Conservation (phyloP, 345 rosid species). For the Populus simonii region DNA sequence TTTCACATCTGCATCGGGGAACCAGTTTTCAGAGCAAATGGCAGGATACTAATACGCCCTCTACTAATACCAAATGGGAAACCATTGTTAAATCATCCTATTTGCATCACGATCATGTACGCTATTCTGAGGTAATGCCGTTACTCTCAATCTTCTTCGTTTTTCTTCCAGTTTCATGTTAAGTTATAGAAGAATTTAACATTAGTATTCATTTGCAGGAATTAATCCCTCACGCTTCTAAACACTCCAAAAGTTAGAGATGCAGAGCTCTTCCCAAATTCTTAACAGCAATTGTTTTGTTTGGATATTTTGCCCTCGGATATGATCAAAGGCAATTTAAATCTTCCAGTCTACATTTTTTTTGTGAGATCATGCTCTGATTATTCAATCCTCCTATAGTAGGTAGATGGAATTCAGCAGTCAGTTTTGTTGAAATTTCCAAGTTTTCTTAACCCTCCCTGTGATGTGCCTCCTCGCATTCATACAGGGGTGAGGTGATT, state of each 20-base stretch:
- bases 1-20: constrained; percentile 30
- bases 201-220: constrained; percentile 44
- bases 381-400: constrained; percentile 5
- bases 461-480: background rate
- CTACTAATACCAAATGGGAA: constrained; percentile 74
- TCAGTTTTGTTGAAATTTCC: constrained; percentile 10
- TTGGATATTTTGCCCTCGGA: constrained; percentile 6
- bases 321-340: constrained; percentile 14
- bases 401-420: constrained; percentile 1
- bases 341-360: constrained; percentile 12
- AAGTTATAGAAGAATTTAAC: background rate
- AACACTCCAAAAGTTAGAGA: constrained; percentile 40
- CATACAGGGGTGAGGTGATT: constrained; percentile 11
- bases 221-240: constrained; percentile 49
- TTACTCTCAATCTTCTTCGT: background rate
- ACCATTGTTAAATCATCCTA: constrained; percentile 84
- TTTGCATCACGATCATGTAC: constrained; percentile 67
- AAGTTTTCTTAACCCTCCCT: constrained; percentile 1
- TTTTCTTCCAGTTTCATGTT: background rate
- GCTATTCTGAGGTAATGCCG: constrained; percentile 74
- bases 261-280: constrained; percentile 7
- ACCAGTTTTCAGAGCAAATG: constrained; percentile 37
- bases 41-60: constrained; percentile 33
- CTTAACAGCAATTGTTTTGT: constrained; percentile 3
- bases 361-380: constrained; percentile 8